Percentiles rank a stretch among this genome's conserved stretches.
phyloP scores from a whole-genome alignment of 306 rosid genomes.

The Pterocarpus santalinus region DNA sequence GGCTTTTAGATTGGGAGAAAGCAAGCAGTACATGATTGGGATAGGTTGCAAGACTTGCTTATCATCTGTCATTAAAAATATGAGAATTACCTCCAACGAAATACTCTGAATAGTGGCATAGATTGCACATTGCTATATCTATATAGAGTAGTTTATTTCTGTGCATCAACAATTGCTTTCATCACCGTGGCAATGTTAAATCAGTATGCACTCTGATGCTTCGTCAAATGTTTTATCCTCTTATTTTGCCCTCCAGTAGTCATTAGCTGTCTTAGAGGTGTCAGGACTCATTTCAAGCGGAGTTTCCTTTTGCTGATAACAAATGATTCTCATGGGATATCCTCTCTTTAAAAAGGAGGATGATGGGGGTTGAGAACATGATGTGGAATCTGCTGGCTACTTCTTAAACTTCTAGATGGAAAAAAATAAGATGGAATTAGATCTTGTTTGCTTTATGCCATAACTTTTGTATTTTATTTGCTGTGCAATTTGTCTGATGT shows the following conservation, averaged over 20 bases:
- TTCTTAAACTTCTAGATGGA: constrained; percentile 8
- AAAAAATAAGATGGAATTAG: constrained; percentile 16
- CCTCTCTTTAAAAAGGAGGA: not conserved
- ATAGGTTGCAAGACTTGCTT: too few species aligned
- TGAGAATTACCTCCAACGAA: too few species aligned
- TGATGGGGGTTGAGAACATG: not conserved
- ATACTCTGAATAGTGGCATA: too few species aligned
- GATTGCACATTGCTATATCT: too few species aligned
- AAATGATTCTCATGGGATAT: constrained; percentile 31
- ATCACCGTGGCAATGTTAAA: constrained; percentile 12
- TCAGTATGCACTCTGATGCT: constrained; percentile 23
- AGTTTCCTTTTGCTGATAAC: constrained; percentile 24
- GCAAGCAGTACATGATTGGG: not conserved
- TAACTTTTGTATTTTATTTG: constrained; percentile 35
- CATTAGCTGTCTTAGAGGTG: constrained; percentile 36
- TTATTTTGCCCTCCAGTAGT: constrained; percentile 12
- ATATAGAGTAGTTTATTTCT: not conserved
- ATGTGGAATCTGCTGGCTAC: constrained; percentile 26
- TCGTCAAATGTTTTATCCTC: constrained; percentile 21
- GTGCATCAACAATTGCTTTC: not conserved
- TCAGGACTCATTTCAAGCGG: constrained; percentile 33
- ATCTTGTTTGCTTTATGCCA: constrained; percentile 32
- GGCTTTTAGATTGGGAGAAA: constrained; percentile 20
- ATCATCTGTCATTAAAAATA: too few species aligned
- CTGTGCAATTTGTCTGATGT: constrained; percentile 52